phyloP scores from a whole-genome alignment of 371 early-diverging fungal genomes.

The Sporodiniella umbellata region DNA sequence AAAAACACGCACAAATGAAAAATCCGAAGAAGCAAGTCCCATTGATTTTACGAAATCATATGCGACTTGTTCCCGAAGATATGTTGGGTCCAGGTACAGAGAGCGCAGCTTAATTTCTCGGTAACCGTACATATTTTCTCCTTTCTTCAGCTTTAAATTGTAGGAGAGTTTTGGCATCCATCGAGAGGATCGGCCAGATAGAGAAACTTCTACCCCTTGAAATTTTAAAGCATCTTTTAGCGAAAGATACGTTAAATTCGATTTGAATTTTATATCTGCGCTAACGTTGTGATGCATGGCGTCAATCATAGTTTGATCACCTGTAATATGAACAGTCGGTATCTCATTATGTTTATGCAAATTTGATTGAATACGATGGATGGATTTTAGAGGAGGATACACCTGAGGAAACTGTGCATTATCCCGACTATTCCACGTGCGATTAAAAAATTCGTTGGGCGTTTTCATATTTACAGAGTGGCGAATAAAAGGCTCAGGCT shows the following conservation, averaged over 20 bases:
- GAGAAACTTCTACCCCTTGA: slow-evolving; percentile 10
- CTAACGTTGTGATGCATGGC: slow-evolving; percentile 1
- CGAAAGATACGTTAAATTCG: slow-evolving; percentile 16
- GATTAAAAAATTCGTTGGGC: slow-evolving; percentile 21
- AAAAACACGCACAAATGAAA: slow-evolving; percentile 27
- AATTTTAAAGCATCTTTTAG: slow-evolving; percentile 6
- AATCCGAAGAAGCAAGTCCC: slow-evolving; percentile 22
- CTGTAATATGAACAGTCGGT: slow-evolving; percentile 16
- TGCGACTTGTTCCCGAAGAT: slow-evolving; percentile 31
- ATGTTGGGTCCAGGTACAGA: slow-evolving; percentile 30
- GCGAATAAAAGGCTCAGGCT: slow-evolving; percentile 9
- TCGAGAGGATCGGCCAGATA: slow-evolving; percentile 28
- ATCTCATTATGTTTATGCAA: slow-evolving; percentile 23
- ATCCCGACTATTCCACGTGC: slow-evolving; percentile 17
- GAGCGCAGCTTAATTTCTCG: slow-evolving; percentile 31
- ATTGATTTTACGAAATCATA: slow-evolving; percentile 25
- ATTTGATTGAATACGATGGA: slow-evolving; percentile 17
- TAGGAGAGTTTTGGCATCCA: slow-evolving; percentile 22
- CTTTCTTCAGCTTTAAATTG: slow-evolving; percentile 17
- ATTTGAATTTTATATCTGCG: slow-evolving; percentile 1
- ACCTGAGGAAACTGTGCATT: slow-evolving; percentile 6
- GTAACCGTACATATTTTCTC: slow-evolving; percentile 21
- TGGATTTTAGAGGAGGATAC: slow-evolving; percentile 8
- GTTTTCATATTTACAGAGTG: neutral
- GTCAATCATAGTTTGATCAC: slow-evolving; percentile 9